phyloP scores from a whole-genome alignment of 495 filamentous ascomycete genomes.

The Annulohypoxylon bovei region DNA sequence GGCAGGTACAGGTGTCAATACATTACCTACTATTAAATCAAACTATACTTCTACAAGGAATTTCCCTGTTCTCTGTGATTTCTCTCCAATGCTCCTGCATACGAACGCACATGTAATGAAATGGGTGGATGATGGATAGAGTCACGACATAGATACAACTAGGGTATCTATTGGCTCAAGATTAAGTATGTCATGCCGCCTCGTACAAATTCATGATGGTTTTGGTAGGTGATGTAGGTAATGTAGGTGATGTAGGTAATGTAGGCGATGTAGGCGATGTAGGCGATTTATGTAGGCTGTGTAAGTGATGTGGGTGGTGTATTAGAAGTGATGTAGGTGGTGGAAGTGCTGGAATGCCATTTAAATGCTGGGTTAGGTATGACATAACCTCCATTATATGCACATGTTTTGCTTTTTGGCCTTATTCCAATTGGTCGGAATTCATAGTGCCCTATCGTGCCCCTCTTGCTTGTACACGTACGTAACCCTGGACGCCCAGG shows the following conservation, averaged over 20 bases:
- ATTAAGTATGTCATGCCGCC: not conserved
- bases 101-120: not conserved
- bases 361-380: constrained; percentile 1
- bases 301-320: not conserved
- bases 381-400: not conserved
- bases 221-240: too few relatives aligned
- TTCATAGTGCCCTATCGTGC: not conserved
- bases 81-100: not conserved
- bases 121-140: not conserved
- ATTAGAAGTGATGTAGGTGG: not conserved
- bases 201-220: too few relatives aligned
- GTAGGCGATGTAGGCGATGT: too few relatives aligned
- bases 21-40: not conserved
- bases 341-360: not conserved
- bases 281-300: not conserved
- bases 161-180: not conserved
- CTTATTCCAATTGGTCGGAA: not conserved
- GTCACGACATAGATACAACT: not conserved
- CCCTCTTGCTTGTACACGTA: not conserved
- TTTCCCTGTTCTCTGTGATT: not conserved
- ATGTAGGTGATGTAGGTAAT: too few relatives aligned
- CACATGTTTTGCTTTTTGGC: not conserved
- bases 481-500: too few relatives aligned
- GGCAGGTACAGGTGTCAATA: not conserved
- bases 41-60: not conserved